phyloP scores from a whole-genome alignment of 331 rosid genomes.

The Dryas integrifolia region DNA sequence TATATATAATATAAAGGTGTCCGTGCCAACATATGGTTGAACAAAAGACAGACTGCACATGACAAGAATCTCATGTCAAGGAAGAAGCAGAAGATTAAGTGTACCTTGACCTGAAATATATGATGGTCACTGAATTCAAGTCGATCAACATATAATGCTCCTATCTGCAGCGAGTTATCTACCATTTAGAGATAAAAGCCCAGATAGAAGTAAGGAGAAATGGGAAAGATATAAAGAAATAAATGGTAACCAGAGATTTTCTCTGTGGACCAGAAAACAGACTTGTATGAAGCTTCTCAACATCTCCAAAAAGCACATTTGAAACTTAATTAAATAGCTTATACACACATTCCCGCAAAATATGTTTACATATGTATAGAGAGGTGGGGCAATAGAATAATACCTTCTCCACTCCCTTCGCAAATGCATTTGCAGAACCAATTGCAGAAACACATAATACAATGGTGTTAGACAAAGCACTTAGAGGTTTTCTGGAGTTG shows the following conservation, averaged over 20 bases:
- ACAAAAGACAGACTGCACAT: neutral
- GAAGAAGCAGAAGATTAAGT: slow-evolving; percentile 16
- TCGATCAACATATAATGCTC: slow-evolving; percentile 61
- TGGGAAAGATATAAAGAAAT: slow-evolving; percentile 1
- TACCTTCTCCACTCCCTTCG: slow-evolving; percentile 65
- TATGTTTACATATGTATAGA: neutral
- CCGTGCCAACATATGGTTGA: neutral
- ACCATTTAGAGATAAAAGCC: slow-evolving; percentile 34
- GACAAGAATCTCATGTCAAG: slow-evolving; percentile 1
- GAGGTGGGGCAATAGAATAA: neutral
- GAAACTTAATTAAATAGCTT: neutral
- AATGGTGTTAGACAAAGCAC: slow-evolving; percentile 37
- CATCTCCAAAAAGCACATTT: slow-evolving; percentile 14
- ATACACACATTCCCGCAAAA: neutral
- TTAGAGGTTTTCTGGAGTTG: slow-evolving; percentile 43
- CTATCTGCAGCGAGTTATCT: slow-evolving; percentile 55
- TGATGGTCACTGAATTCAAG: slow-evolving; percentile 86
- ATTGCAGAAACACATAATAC: slow-evolving; percentile 76
- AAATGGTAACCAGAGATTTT: neutral
- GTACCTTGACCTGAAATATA: slow-evolving; percentile 54
- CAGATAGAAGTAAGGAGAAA: slow-evolving; percentile 9
- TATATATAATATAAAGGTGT: neutral
- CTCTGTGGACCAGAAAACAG: neutral
- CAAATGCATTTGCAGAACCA: slow-evolving; percentile 82
- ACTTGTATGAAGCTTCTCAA: slow-evolving; percentile 2